Evolutionary conservation across 495 filamentous ascomycete species (phyloP).

Genomic region (Bacidia rubella): DNA sequence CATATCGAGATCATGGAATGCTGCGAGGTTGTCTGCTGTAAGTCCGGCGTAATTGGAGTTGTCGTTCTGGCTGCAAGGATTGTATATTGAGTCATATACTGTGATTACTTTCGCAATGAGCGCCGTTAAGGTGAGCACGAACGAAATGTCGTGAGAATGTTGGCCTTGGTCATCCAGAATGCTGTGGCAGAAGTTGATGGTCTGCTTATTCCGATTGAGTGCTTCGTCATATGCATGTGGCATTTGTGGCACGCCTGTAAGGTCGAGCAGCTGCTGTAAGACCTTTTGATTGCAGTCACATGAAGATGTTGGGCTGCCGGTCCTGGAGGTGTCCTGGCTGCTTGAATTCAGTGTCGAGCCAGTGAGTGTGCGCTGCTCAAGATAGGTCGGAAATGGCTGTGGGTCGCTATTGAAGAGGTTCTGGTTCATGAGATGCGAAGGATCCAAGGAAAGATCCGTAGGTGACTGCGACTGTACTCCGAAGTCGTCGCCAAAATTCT

Average conservation of each 20-base stretch:
- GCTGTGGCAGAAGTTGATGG: conserved; percentile 2
- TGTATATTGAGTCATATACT: conserved; percentile 1
- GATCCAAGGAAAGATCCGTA: neutral
- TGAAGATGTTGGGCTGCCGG: neutral
- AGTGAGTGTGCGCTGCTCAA: neutral
- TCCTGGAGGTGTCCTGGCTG: neutral
- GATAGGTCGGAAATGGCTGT: neutral
- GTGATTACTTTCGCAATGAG: conserved; percentile 5
- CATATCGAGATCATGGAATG: neutral
- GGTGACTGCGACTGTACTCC: neutral
- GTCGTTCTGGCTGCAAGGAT: neutral
- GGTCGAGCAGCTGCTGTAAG: neutral
- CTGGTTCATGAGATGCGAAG: neutral
- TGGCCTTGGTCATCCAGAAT: neutral
- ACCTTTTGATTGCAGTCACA: conserved; percentile 4
- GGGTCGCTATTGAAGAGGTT: neutral
- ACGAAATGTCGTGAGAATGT: conserved; percentile 3
- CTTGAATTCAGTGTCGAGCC: neutral
- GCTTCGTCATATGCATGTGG: conserved; percentile 1
- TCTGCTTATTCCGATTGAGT: conserved; percentile 5
- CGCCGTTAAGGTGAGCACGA: neutral
- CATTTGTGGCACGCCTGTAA: neutral
- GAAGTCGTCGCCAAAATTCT: neutral
- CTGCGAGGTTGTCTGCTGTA: neutral
- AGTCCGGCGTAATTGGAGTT: neutral